Conservation (phyloP, 2,329 filamentous ascomycete genomes). For the Rutstroemia sp. region DNA sequence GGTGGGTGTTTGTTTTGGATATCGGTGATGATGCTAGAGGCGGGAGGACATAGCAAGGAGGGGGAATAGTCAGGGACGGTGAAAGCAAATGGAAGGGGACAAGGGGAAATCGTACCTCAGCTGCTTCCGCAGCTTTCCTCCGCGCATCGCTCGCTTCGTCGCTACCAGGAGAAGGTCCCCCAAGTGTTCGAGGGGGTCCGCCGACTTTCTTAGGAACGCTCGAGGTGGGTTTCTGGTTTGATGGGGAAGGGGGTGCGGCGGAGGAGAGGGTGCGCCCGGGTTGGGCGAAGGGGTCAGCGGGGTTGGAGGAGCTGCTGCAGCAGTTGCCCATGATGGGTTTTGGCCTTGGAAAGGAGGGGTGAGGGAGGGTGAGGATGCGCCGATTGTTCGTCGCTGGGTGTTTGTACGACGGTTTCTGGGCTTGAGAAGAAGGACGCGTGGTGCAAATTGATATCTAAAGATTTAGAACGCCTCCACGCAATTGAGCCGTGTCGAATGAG, state of each 20-base stretch:
- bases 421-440: too few relatives aligned
- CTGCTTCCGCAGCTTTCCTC: slow-evolving; percentile 69
- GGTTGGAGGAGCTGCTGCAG: slow-evolving; percentile 67
- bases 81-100: not conserved
- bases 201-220: slow-evolving; percentile 45
- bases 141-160: slow-evolving; percentile 48
- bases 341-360: not conserved
- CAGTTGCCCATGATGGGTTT: slow-evolving; percentile 66
- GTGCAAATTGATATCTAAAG: too few relatives aligned
- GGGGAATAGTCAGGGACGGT: not conserved
- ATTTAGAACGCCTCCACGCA: too few relatives aligned
- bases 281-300: slow-evolving; percentile 58
- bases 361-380: not conserved
- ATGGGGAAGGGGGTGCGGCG: slow-evolving; percentile 33
- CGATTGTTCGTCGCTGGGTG: not conserved
- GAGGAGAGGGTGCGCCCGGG: slow-evolving; percentile 68
- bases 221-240: slow-evolving; percentile 37
- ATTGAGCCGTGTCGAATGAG: too few relatives aligned
- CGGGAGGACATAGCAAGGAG: not conserved
- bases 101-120: slow-evolving; percentile 40
- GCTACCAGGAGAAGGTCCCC: slow-evolving; percentile 39
- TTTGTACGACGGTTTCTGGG: not conserved
- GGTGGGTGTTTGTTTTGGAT: not conserved
- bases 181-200: slow-evolving; percentile 57
- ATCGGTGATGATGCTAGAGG: not conserved